These are phyloP conservation scores for Fusarium abutilonis DNA, from an alignment of 2,329 filamentous ascomycete species.

Conservation along the genomic window DNA sequence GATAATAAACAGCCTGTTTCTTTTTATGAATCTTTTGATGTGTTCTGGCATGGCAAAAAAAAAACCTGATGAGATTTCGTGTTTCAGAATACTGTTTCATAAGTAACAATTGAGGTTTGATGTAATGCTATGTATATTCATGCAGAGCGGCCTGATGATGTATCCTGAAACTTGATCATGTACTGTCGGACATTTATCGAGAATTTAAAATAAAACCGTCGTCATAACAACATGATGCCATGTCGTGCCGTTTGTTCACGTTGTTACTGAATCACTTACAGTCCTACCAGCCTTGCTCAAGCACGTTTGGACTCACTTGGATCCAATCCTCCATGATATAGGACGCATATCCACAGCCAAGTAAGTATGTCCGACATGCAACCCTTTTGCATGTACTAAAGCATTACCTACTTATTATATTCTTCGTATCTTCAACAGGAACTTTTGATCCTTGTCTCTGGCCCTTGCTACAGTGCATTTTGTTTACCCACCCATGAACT, in stretches of 20 bases:
- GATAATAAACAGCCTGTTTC: constrained; percentile 6
- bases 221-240: not conserved
- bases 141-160: constrained; percentile 15
- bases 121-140: not conserved
- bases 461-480: constrained; percentile 35
- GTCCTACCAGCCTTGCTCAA: not conserved
- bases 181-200: not conserved
- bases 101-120: constrained; percentile 10
- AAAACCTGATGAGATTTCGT: not conserved
- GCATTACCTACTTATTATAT: not conserved
- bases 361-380: not conserved
- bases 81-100: constrained; percentile 35
- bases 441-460: constrained; percentile 10
- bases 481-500: constrained; percentile 27
- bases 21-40: not conserved
- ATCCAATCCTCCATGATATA: too few species aligned
- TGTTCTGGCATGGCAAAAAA: not conserved
- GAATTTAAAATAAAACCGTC: not conserved
- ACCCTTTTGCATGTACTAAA: not conserved
- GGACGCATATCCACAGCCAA: too few species aligned
- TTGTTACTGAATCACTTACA: not conserved
- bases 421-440: not conserved
- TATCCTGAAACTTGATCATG: constrained; percentile 17
- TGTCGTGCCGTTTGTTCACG: not conserved
- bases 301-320: too few species aligned